Evolutionary conservation across 78 protist species (phyloP).

Genomic region (Paulinella micropora): DNA sequence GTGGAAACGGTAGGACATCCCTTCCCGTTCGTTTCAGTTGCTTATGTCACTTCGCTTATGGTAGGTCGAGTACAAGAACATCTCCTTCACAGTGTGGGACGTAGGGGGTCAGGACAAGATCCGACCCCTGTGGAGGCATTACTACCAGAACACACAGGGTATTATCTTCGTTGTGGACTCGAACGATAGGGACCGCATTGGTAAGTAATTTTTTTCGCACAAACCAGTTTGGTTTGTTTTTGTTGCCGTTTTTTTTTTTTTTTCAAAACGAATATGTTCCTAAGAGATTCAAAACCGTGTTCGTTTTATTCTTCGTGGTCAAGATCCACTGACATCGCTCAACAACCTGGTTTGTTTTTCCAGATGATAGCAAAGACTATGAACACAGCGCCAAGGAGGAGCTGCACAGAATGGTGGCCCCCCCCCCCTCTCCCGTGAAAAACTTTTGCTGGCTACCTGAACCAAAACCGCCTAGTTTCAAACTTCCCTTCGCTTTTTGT

Average conservation of each 20-base stretch:
- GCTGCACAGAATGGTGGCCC: neutral
- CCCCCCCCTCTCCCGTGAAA: too few relatives aligned
- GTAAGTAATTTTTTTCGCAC: too few relatives aligned
- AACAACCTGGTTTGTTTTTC: too few relatives aligned
- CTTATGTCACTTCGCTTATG: neutral
- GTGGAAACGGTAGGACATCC: neutral
- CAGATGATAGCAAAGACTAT: neutral
- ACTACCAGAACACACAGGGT: conserved; percentile 74
- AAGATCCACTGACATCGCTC: too few relatives aligned
- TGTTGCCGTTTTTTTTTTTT: too few relatives aligned
- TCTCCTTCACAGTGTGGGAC: conserved; percentile 61
- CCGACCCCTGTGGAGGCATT: conserved; percentile 79
- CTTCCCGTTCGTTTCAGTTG: neutral
- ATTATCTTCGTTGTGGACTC: conserved; percentile 87
- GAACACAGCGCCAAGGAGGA: conserved; percentile 6
- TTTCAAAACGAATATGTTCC: too few relatives aligned
- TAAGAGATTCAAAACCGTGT: too few relatives aligned
- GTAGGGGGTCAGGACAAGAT: conserved; percentile 83
- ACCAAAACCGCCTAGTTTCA: too few relatives aligned
- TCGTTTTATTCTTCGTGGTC: too few relatives aligned
- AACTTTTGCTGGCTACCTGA: too few relatives aligned
- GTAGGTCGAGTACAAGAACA: conserved; percentile 51
- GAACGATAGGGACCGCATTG: conserved; percentile 57
- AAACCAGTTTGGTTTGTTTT: too few relatives aligned
- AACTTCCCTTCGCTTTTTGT: too few relatives aligned